Percentiles rank a stretch among this genome's conserved stretches.
Conservation (phyloP, 208 protist genomes). For the Trypanosomatidae sp. region DNA sequence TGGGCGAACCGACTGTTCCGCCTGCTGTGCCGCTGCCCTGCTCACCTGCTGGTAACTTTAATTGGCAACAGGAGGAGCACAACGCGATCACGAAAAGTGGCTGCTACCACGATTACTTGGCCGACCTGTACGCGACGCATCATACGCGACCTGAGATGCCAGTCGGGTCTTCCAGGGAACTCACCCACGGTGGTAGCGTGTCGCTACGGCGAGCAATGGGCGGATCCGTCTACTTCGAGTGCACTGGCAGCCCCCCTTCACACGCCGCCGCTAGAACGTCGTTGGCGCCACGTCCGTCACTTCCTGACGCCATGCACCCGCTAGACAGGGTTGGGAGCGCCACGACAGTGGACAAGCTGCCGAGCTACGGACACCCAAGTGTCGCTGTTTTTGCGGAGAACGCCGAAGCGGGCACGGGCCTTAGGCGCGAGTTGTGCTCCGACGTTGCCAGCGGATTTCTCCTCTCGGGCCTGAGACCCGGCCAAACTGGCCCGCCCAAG, state of each 20-base stretch:
- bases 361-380: background rate
- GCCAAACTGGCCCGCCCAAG: background rate
- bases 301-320: background rate
- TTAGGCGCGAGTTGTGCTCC: background rate
- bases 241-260: background rate
- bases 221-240: background rate
- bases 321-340: background rate
- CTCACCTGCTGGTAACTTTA: slow-evolving; percentile 11
- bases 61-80: slow-evolving; percentile 15
- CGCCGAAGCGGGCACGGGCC: background rate
- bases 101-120: slow-evolving; percentile 38
- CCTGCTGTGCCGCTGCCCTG: slow-evolving; percentile 22
- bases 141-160: slow-evolving; percentile 1
- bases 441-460: background rate
- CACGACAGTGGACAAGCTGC: background rate
- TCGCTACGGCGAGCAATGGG: background rate
- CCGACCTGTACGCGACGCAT: slow-evolving; percentile 25
- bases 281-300: background rate
- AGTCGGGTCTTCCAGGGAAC: too few relatives aligned
- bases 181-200: background rate
- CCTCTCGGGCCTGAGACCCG: background rate
- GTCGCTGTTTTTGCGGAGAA: background rate
- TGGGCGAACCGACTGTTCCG: slow-evolving; percentile 38
- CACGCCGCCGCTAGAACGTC: background rate
- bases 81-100: slow-evolving; percentile 2